Evolutionary conservation across 192 early-diverging fungal species (phyloP).

Genomic region (Podila verticillata): DNA sequence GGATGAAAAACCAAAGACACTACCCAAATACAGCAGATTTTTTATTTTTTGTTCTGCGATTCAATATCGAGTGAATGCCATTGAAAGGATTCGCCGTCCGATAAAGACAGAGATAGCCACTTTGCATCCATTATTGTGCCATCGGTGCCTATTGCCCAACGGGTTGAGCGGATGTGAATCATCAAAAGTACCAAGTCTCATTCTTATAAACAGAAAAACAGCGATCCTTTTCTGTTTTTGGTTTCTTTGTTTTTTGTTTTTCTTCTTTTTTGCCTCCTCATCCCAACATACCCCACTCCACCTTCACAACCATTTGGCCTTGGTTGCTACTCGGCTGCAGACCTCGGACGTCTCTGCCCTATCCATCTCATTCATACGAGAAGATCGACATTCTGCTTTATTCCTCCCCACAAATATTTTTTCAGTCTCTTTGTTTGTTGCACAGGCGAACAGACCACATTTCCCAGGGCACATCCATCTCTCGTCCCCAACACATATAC

Average conservation of each 20-base stretch:
- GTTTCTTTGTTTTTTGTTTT: slow-evolving; percentile 2
- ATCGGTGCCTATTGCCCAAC: no score
- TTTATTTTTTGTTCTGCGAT: no score
- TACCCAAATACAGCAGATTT: no score
- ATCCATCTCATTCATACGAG: background rate
- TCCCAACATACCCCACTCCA: background rate
- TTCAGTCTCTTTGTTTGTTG: slow-evolving; percentile 16
- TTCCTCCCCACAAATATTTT: background rate
- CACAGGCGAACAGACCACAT: slow-evolving; percentile 41
- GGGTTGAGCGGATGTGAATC: no score
- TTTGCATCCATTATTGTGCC: no score
- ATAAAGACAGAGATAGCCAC: no score
- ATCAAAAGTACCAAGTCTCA: no score
- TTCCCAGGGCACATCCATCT: background rate
- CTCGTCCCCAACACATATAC: background rate
- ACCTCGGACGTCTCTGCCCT: background rate
- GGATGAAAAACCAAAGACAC: no score
- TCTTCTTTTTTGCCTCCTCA: background rate
- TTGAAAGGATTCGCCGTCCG: no score
- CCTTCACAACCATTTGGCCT: background rate
- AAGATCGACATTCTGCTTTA: background rate
- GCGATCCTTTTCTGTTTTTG: background rate
- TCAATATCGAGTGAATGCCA: no score
- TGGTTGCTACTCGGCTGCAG: background rate
- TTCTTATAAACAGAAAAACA: no score